Evolutionary conservation across 164 flowering plant species (phyloP).

Genomic region (Litsea cubeba): DNA sequence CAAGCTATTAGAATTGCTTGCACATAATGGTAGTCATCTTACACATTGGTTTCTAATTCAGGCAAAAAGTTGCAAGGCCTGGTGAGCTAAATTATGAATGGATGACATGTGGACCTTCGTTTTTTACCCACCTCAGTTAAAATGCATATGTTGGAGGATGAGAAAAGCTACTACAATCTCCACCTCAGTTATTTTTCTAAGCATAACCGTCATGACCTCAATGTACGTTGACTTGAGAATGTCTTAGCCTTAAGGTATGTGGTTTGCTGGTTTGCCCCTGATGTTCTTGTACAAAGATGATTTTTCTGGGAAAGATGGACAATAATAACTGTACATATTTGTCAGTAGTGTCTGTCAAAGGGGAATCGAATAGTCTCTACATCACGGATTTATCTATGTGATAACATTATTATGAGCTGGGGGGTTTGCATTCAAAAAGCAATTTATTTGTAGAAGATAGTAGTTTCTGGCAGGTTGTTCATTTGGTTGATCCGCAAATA

Average conservation of each 20-base stretch:
- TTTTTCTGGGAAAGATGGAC: not conserved
- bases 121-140: slow-evolving; percentile 52
- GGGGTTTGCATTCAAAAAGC: too few species aligned
- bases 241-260: not conserved
- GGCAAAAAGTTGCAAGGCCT: slow-evolving; percentile 67
- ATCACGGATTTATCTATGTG: too few species aligned
- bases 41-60: slow-evolving; percentile 17
- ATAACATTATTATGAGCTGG: too few species aligned
- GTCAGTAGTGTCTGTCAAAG: too few species aligned
- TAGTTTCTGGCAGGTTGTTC: too few species aligned
- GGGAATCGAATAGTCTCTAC: too few species aligned
- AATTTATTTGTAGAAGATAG: too few species aligned
- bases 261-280: not conserved
- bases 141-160: slow-evolving; percentile 11
- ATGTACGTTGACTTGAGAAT: not conserved
- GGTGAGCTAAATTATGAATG: slow-evolving; percentile 70
- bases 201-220: not conserved
- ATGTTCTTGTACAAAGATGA: not conserved
- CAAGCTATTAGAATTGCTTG: not conserved
- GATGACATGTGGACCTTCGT: slow-evolving; percentile 47
- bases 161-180: not conserved
- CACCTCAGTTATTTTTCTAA: not conserved
- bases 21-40: slow-evolving; percentile 1
- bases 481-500: too few species aligned
- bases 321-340: too few species aligned